Evolutionary conservation across 2,329 filamentous ascomycete species (phyloP), one percentile per base, ranked within the genome.

Genomic region (Clonostachys solani): DNA sequence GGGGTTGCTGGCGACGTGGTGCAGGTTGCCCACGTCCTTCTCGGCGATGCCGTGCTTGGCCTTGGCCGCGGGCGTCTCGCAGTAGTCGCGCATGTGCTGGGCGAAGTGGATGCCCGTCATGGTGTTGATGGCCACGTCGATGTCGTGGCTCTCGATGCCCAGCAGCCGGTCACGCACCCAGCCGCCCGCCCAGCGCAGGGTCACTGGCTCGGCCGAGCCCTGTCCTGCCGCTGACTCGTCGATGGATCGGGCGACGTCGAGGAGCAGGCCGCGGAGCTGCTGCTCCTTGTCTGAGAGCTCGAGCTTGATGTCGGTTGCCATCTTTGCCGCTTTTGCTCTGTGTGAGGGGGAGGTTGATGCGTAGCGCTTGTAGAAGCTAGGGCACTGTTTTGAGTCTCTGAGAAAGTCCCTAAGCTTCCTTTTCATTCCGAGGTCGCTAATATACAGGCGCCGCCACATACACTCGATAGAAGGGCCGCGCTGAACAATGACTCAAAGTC

Each of bases 1-100:
- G 1, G 92, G 92, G 63, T 97, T 97, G 48, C 86, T 86, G 45
- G 87, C 86, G 55, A 96, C 92, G 65, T 90, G 95, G 74, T 96
- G 87, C 33, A 96, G 75, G 52, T 81, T 86, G 44, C 87, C 85
- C 46, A 94, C 74, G 48, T 85, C 84, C 45, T 78, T 77, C 16
- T 67, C 61, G 33, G 64, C 63, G 43, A 85, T 74, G 10, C 66
- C 68, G 57, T 92, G 86, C 58, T 82, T 84, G 45, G 78, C 71
- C 5, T 79, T 67, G 49, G 84, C 82, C 5, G 76, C 77, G 0
- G 79, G 72, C 23, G 74, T 67, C 44, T 79, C 77, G 59, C 89
- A 84, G 59, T 87, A 88, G 53, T 84, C 76, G 52, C 81, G 77
- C 64, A 94, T 75, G 55, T 80, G 76, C 44, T 80, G 64, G n/a